Evolutionary conservation across 352 stramenopile genomes (phyloP).

Genomic region (Saprolegnia diclina): DNA sequence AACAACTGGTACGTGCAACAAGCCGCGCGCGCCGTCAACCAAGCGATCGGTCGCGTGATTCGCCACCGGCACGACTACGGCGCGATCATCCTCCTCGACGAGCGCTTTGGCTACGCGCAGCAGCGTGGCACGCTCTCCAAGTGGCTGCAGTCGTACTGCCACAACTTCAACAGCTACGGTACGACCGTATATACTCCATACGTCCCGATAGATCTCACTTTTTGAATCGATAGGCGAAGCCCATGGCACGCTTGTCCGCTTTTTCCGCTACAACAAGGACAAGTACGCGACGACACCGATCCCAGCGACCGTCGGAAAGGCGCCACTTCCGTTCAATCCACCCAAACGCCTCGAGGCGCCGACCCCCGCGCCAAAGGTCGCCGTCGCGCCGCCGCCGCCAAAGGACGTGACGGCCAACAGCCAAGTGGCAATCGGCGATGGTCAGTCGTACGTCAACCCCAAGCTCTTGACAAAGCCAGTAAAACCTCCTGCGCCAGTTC

Average conservation of each 20-base stretch:
- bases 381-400: neutral
- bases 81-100: conserved; percentile 96
- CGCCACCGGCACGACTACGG: conserved; percentile 97
- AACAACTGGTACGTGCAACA: conserved; percentile 99
- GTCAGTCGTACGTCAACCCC: conserved; percentile 62
- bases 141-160: conserved; percentile 89
- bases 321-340: neutral
- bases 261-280: conserved; percentile 75
- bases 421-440: conserved; percentile 55
- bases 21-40: conserved; percentile 96
- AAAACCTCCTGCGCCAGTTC: conserved; percentile 47
- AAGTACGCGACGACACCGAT: conserved; percentile 31
- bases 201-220: too few relatives aligned
- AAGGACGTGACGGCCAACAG: conserved; percentile 9
- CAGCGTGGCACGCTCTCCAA: conserved; percentile 92
- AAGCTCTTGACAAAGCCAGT: conserved; percentile 41
- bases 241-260: conserved; percentile 73
- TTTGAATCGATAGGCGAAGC: conserved; percentile 66
- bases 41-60: conserved; percentile 98
- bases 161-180: conserved; percentile 63
- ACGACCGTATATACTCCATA: conserved; percentile 14
- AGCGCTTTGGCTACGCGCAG: conserved; percentile 89
- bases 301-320: conserved; percentile 21
- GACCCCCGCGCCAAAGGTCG: neutral
- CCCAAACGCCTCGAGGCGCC: neutral